Evolutionary conservation across 2,329 filamentous ascomycete species (phyloP).

Genomic region (Phaeosphaeriaceae sp.): DNA sequence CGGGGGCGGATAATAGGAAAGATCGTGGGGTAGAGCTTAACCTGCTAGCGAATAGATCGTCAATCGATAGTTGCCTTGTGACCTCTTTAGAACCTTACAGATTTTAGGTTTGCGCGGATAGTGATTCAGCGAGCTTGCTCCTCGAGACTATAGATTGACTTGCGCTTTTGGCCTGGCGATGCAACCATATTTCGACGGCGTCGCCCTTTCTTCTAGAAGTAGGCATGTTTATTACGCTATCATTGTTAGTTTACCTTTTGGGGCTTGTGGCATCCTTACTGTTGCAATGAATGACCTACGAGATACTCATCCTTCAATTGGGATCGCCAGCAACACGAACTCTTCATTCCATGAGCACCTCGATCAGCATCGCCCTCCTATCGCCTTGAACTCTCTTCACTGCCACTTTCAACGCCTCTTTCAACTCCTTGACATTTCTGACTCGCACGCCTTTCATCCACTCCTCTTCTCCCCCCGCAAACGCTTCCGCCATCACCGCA

Average conservation of each 20-base stretch:
- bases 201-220: background rate
- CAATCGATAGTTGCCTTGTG: background rate
- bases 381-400: background rate
- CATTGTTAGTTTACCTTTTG: background rate
- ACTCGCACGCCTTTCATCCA: conserved; percentile 18
- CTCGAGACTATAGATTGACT: background rate
- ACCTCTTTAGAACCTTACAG: background rate
- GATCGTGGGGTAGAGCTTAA: background rate
- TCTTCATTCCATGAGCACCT: conserved; percentile 7
- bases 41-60: background rate
- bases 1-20: background rate
- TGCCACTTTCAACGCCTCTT: conserved; percentile 1
- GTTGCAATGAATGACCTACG: too few species aligned
- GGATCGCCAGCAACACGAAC: background rate
- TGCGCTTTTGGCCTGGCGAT: background rate
- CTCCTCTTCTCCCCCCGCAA: conserved; percentile 43
- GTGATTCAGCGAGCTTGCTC: background rate
- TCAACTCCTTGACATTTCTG: conserved; percentile 3
- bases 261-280: too few species aligned
- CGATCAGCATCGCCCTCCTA: conserved; percentile 13
- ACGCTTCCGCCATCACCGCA: conserved; percentile 67
- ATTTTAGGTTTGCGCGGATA: background rate
- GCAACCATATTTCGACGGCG: background rate
- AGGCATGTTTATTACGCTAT: background rate
- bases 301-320: too few species aligned